phyloP scores from a whole-genome alignment of 1,284 basidiomycete genomes.

The Meira miltonrushii region DNA sequence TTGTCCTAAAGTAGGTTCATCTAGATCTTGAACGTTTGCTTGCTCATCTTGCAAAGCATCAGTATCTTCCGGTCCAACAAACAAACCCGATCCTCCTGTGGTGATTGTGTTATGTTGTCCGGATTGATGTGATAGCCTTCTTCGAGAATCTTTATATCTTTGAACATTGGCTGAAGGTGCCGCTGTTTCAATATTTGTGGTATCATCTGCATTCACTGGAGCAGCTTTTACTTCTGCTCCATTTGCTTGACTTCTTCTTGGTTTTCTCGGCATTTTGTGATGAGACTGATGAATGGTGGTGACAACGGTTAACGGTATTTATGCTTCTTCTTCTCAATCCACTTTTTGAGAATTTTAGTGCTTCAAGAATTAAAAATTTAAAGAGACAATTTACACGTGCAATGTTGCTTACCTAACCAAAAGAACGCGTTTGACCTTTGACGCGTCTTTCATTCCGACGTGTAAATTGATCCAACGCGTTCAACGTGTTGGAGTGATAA shows the following conservation, averaged over 20 bases:
- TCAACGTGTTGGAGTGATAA: no score
- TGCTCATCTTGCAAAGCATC: conserved; percentile 14
- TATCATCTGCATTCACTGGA: not conserved
- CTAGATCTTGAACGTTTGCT: conserved; percentile 8
- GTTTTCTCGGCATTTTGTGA: not conserved
- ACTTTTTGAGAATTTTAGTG: no score
- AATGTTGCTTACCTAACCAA: no score
- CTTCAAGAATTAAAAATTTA: no score
- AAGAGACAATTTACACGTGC: no score
- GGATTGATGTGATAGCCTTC: no score
- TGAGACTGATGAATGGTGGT: not conserved
- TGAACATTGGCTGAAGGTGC: not conserved
- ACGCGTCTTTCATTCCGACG: no score
- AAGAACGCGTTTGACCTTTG: no score
- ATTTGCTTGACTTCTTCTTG: not conserved
- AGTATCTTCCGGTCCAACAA: conserved; percentile 12
- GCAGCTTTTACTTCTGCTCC: not conserved
- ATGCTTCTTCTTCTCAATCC: no score
- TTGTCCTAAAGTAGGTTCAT: conserved; percentile 8
- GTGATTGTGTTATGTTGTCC: not conserved
- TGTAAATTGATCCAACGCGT: no score
- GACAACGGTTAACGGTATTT: not conserved
- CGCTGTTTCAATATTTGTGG: not conserved
- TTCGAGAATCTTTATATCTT: no score
- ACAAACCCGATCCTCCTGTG: conserved; percentile 11